A percentile compares a stretch with the other conserved stretches of the same genome.
Evolutionary conservation across 2,329 filamentous ascomycete genomes (phyloP).

Genomic region (Penicillium brevicompactum): DNA sequence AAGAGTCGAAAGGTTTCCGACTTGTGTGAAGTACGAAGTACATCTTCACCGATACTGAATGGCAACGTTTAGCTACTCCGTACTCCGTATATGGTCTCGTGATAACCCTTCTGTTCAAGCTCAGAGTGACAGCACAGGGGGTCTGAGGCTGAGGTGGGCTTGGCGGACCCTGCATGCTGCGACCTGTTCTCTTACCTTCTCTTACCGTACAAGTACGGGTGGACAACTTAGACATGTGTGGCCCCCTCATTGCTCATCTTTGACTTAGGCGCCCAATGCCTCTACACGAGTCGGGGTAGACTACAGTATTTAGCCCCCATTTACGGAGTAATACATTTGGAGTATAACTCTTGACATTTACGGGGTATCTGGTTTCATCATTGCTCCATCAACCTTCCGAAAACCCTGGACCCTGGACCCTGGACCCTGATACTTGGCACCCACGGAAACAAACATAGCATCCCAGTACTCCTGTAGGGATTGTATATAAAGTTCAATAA

Average conservation of each 20-base stretch:
- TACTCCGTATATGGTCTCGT: neutral
- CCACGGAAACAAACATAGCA: neutral
- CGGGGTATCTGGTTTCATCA: too few species aligned
- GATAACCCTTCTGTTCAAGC: neutral
- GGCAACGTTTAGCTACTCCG: too few species aligned
- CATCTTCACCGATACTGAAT: too few species aligned
- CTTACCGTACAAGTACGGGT: neutral
- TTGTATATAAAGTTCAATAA: neutral
- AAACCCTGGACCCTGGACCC: neutral
- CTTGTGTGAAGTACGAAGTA: neutral
- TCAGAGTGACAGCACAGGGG: neutral
- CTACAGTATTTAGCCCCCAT: too few species aligned
- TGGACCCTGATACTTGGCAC: neutral
- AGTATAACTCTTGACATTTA: too few species aligned
- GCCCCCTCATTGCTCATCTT: neutral
- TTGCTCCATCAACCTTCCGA: too few species aligned
- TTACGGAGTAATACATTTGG: too few species aligned
- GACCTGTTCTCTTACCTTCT: neutral
- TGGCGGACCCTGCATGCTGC: conserved; percentile 1
- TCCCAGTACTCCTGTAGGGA: neutral
- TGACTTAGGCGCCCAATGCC: neutral
- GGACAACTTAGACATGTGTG: conserved; percentile 2
- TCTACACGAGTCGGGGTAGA: too few species aligned
- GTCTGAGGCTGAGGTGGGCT: neutral
- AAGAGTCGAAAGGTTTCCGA: neutral